Conservation (phyloP, 139 green algal species). For the Raphidocelis subcapitata region DNA sequence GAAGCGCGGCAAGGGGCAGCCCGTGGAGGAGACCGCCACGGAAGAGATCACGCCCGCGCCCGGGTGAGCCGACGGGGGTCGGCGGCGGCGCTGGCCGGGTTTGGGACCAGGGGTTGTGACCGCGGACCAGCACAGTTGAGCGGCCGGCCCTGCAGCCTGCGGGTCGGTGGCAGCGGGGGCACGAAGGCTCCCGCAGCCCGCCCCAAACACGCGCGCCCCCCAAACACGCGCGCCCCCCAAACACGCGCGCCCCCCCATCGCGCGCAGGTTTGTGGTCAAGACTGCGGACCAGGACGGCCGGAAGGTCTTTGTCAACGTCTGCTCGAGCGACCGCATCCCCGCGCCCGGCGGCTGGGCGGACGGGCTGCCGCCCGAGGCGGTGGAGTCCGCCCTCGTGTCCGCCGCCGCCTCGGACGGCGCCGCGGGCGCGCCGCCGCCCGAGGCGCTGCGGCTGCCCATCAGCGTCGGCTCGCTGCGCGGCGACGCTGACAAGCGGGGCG, state of each 20-base stretch:
- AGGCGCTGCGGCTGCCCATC: slow-evolving; percentile 70
- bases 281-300: slow-evolving; percentile 43
- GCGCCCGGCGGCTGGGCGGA: slow-evolving; percentile 49
- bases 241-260: neutral
- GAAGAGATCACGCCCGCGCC: slow-evolving; percentile 50
- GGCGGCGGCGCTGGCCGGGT: no score
- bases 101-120: no score
- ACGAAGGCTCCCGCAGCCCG: no score
- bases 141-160: no score
- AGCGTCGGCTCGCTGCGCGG: slow-evolving; percentile 35
- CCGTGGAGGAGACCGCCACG: slow-evolving; percentile 19
- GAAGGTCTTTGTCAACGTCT: slow-evolving; percentile 84
- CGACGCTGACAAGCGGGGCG: slow-evolving; percentile 55
- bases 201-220: no score
- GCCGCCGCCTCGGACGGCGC: neutral
- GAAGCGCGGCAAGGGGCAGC: slow-evolving; percentile 39
- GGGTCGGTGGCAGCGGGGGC: no score
- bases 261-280: slow-evolving; percentile 74
- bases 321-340: slow-evolving; percentile 32
- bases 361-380: slow-evolving; percentile 31
- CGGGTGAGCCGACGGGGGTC: slow-evolving; percentile 35
- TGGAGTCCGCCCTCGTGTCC: slow-evolving; percentile 4
- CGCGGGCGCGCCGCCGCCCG: slow-evolving; percentile 11
- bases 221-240: neutral
- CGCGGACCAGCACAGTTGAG: no score